Conservation (phyloP, 2,329 filamentous ascomycete species). For the Aureobasidium namibiae region DNA sequence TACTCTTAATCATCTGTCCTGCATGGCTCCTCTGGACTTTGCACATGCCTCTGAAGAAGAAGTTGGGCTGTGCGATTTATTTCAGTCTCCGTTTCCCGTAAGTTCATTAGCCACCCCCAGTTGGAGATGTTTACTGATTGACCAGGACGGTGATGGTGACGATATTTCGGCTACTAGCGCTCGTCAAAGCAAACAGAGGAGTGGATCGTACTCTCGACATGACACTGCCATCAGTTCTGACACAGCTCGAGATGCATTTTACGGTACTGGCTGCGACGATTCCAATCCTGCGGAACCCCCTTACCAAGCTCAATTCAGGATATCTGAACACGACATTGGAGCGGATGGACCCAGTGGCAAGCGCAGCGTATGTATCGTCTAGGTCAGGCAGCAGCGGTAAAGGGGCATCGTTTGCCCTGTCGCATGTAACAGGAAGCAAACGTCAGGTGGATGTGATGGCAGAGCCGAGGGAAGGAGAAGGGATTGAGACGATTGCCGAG, state of each 20-base stretch:
- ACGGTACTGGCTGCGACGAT: conserved; percentile 1
- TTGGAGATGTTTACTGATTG: background rate
- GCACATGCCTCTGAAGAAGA: conserved; percentile 1
- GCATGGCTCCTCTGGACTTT: conserved; percentile 1
- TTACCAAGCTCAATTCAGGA: conserved; percentile 3
- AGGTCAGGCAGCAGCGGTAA: conserved; percentile 2
- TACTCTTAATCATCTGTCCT: conserved; percentile 2
- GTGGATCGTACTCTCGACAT: background rate
- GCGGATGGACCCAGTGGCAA: background rate
- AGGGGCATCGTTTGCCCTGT: background rate
- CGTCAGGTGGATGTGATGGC: background rate
- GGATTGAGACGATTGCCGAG: background rate
- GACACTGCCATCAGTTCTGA: background rate
- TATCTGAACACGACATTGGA: conserved; percentile 5
- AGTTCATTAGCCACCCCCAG: background rate
- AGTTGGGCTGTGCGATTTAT: background rate
- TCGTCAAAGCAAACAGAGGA: background rate
- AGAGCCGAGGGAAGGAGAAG: background rate
- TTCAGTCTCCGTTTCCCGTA: conserved; percentile 1
- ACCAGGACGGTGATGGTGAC: conserved; percentile 2
- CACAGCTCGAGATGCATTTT: conserved; percentile 5
- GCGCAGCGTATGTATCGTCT: background rate
- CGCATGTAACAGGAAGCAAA: background rate
- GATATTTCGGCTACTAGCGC: background rate
- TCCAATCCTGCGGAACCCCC: background rate